phyloP scores from a whole-genome alignment of 352 stramenopile species.

The Phytophthora citrophthora region DNA sequence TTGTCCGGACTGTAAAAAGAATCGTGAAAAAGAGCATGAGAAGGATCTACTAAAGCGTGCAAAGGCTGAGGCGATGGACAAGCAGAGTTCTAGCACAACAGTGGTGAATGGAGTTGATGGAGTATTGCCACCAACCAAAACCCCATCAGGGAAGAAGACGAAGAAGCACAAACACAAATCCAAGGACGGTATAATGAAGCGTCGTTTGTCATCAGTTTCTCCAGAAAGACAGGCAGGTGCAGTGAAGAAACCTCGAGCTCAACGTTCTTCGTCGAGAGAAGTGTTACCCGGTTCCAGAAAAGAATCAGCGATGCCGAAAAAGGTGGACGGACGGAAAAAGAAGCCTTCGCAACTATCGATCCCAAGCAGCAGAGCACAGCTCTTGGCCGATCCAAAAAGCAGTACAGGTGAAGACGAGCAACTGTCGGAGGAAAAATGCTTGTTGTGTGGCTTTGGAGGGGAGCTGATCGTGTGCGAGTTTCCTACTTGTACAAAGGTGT shows the following conservation, averaged over 20 bases:
- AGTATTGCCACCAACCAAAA: slow-evolving; percentile 19
- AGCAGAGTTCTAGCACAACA: slow-evolving; percentile 18
- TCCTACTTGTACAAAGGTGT: slow-evolving; percentile 82
- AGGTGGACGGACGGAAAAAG: slow-evolving; percentile 38
- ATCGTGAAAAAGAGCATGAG: slow-evolving; percentile 48
- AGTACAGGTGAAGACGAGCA: slow-evolving; percentile 45
- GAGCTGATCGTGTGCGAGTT: slow-evolving; percentile 89
- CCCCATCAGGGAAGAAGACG: slow-evolving; percentile 35
- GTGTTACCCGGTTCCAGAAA: slow-evolving; percentile 41
- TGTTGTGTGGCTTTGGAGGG: slow-evolving; percentile 81
- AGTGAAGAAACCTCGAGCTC: slow-evolving; percentile 55
- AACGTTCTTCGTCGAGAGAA: slow-evolving; percentile 51
- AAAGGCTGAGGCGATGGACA: slow-evolving; percentile 34
- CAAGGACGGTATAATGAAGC: slow-evolving; percentile 63
- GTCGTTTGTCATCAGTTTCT: slow-evolving; percentile 53
- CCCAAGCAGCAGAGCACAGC: slow-evolving; percentile 36
- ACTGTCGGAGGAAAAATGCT: slow-evolving; percentile 81
- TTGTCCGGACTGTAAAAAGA: slow-evolving; percentile 70
- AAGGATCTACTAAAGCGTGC: slow-evolving; percentile 46
- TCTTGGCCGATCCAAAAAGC: slow-evolving; percentile 40
- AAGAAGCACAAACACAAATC: slow-evolving; percentile 72
- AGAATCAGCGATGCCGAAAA: slow-evolving; percentile 45
- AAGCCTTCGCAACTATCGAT: slow-evolving; percentile 54
- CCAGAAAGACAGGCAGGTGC: slow-evolving; percentile 40
- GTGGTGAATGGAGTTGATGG: slow-evolving; percentile 24